These are phyloP conservation scores for Pseudogymnoascus sp. DNA, from an alignment of 2,329 filamentous ascomycete species.

Conservation along the genomic window DNA sequence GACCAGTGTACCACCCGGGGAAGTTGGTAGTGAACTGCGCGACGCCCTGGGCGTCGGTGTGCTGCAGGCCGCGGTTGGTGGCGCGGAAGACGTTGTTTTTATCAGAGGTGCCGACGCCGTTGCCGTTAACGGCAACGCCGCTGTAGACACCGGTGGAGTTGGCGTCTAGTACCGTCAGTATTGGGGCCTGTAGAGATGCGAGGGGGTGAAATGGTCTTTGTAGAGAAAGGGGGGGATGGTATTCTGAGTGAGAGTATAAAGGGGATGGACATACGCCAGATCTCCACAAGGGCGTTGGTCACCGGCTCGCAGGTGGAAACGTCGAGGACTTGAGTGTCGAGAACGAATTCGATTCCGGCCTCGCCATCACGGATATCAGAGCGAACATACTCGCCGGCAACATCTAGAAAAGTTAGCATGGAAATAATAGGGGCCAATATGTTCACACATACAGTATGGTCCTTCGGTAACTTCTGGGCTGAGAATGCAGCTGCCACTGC, in stretches of 20 bases:
- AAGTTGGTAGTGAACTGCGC: conserved; percentile 35
- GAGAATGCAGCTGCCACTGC: conserved; percentile 39
- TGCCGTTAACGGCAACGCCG: conserved; percentile 31
- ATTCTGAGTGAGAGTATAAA: conserved; percentile 12
- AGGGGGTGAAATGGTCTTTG: not conserved
- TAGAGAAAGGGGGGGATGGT: not conserved
- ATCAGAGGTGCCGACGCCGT: conserved; percentile 32
- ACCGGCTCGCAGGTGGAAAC: conserved; percentile 34
- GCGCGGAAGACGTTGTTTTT: conserved; percentile 31
- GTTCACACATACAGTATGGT: conserved; percentile 37
- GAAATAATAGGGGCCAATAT: conserved; percentile 14
- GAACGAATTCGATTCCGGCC: conserved; percentile 31
- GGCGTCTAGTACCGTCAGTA: conserved; percentile 20
- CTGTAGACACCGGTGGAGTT: conserved; percentile 34
- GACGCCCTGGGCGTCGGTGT: conserved; percentile 34
- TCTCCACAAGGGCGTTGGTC: conserved; percentile 28
- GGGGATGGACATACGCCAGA: conserved; percentile 29
- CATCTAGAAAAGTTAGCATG: conserved; percentile 21
- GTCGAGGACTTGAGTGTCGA: conserved; percentile 34
- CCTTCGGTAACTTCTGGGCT: conserved; percentile 46
- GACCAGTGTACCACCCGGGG: conserved; percentile 37
- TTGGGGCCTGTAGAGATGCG: not conserved
- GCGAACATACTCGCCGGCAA: conserved; percentile 32
- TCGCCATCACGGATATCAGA: conserved; percentile 30
- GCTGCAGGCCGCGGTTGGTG: conserved; percentile 34